Conservation (phyloP, 768 basidiomycete species). For the Lentinula guzmanii region DNA sequence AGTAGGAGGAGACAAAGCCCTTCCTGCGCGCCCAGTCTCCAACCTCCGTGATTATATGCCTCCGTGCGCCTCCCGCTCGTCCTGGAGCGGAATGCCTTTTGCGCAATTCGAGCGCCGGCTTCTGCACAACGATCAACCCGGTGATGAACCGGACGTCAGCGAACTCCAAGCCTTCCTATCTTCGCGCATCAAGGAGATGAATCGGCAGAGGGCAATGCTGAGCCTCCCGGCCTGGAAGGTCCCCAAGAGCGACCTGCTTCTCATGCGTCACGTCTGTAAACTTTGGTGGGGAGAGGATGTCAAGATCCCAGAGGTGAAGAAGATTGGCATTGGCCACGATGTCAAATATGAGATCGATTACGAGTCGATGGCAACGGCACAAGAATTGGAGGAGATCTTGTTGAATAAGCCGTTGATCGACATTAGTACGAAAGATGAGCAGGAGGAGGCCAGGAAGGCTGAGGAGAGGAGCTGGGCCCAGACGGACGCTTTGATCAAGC, state of each 20-base stretch:
- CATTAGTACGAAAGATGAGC: neutral
- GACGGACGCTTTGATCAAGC: neutral
- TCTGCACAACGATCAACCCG: neutral
- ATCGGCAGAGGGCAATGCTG: neutral
- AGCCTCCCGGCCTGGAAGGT: neutral
- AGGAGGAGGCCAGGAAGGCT: neutral
- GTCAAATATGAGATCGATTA: constrained; percentile 1
- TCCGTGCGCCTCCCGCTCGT: neutral
- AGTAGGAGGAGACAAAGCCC: neutral
- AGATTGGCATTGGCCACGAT: neutral
- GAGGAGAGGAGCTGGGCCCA: neutral
- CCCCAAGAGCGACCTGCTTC: neutral
- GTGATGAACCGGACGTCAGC: neutral
- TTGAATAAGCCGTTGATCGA: neutral
- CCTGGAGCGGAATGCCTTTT: constrained; percentile 1
- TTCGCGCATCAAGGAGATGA: neutral
- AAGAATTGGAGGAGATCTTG: neutral
- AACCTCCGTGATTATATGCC: constrained; percentile 1
- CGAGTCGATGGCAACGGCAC: neutral
- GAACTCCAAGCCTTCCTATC: neutral
- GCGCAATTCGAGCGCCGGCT: constrained; percentile 1
- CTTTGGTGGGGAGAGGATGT: neutral
- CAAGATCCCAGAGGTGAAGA: neutral
- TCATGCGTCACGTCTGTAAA: neutral
- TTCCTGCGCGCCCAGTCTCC: neutral